These are phyloP conservation scores for Xylaria longipes DNA, from an alignment of 495 filamentous ascomycete genomes.

Conservation along the genomic window DNA sequence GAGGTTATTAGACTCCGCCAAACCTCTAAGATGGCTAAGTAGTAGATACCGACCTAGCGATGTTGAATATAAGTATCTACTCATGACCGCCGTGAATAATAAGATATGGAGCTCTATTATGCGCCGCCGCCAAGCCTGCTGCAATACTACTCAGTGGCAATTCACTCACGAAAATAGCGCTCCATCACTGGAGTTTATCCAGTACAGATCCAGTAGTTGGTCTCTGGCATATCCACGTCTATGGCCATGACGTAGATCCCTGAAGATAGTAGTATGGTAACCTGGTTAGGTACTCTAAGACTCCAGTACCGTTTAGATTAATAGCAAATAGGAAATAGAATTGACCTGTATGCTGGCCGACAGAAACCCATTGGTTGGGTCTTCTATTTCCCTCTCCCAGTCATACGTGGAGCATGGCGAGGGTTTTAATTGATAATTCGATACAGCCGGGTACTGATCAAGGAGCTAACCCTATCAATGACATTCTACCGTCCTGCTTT, in stretches of 20 bases:
- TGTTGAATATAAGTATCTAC: not conserved
- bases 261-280: not conserved
- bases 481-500: not conserved
- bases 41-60: not conserved
- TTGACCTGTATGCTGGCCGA: not conserved
- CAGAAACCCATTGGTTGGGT: not conserved
- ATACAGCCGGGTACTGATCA: not conserved
- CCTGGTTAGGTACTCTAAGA: not conserved
- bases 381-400: not conserved
- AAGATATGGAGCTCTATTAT: not conserved
- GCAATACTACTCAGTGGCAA: not conserved
- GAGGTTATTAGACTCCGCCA: not conserved
- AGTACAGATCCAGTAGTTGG: too few species aligned
- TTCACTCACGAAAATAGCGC: not conserved
- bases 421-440: not conserved
- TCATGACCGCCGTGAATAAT: not conserved
- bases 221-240: not conserved
- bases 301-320: slow-evolving; percentile 2
- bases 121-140: not conserved
- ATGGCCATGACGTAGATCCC: not conserved
- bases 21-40: not conserved
- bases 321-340: not conserved
- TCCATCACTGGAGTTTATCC: not conserved
- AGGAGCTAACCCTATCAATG: not conserved
- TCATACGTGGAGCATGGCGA: not conserved